These are phyloP conservation scores for Diaporthe longicolla DNA, from an alignment of 2,329 filamentous ascomycete genomes.

Conservation along the genomic window DNA sequence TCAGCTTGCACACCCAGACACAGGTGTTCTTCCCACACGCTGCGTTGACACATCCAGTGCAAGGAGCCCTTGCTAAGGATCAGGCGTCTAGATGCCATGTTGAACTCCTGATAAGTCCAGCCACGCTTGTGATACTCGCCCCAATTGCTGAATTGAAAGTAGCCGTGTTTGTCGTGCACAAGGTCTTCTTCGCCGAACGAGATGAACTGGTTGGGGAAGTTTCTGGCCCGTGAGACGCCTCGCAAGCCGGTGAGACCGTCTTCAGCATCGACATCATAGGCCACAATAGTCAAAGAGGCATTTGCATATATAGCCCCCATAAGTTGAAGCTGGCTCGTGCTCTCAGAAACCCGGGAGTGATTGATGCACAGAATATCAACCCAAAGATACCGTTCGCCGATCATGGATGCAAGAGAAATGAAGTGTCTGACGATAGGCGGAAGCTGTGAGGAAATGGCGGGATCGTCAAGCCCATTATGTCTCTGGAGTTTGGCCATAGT, in stretches of 20 bases:
- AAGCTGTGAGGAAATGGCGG: background rate
- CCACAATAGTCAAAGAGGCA: constrained; percentile 1
- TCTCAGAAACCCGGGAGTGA: background rate
- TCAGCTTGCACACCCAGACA: background rate
- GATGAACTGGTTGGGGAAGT: background rate
- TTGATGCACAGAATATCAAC: constrained; percentile 6
- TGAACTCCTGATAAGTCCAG: background rate
- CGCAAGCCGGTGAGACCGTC: background rate
- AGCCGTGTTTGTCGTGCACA: background rate
- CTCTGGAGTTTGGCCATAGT: background rate
- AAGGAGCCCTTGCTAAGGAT: background rate
- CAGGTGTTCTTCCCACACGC: background rate
- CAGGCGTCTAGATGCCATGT: constrained; percentile 7
- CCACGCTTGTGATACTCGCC: background rate
- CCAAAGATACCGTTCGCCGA: background rate
- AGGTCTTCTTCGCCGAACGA: background rate
- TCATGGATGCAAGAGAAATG: background rate
- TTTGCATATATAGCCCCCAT: constrained; percentile 14
- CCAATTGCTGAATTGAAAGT: background rate
- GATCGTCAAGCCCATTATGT: background rate
- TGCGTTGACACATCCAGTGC: constrained; percentile 12
- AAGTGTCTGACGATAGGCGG: background rate
- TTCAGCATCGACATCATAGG: background rate
- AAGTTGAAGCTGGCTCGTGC: background rate
- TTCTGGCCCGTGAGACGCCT: background rate